Conservation (phyloP, 768 basidiomycete species). For the Psilocybe cubensis region DNA sequence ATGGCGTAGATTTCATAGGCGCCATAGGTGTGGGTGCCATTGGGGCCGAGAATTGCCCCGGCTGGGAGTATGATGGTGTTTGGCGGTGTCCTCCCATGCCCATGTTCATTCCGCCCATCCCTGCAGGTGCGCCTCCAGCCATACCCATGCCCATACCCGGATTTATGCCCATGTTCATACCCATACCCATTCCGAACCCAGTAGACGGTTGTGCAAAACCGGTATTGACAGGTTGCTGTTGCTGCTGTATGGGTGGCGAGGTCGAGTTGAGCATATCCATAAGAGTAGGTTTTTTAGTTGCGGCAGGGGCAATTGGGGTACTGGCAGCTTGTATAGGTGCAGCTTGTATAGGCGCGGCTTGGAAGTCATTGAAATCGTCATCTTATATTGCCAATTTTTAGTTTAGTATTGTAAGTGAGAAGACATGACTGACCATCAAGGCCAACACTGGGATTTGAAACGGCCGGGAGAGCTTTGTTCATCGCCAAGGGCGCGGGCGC, state of each 20-base stretch:
- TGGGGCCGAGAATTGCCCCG: constrained; percentile 32
- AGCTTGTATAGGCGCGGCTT: constrained; percentile 63
- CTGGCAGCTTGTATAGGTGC: constrained; percentile 39
- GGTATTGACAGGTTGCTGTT: constrained; percentile 28
- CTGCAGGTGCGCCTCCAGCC: constrained; percentile 19
- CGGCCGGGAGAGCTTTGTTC: constrained; percentile 60
- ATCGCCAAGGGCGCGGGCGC: constrained; percentile 30
- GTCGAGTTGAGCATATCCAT: constrained; percentile 51
- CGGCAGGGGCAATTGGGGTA: constrained; percentile 25
- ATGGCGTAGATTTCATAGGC: constrained; percentile 36
- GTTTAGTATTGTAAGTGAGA: neutral
- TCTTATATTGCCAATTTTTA: constrained; percentile 40
- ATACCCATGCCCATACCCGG: neutral
- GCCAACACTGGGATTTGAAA: constrained; percentile 34
- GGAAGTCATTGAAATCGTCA: constrained; percentile 89
- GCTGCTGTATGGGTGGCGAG: constrained; percentile 30
- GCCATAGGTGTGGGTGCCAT: constrained; percentile 17
- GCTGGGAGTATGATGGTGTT: constrained; percentile 36
- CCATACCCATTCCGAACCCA: constrained; percentile 19
- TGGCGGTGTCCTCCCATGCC: constrained; percentile 38
- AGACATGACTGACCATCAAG: constrained; percentile 43
- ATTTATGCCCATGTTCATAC: constrained; percentile 3
- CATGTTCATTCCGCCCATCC: constrained; percentile 22
- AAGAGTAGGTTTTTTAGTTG: constrained; percentile 38
- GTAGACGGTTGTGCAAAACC: constrained; percentile 31